Base-by-base conservation (phyloP, 495 filamentous ascomycete species). In the Cairneyella variabilis region DNA sequence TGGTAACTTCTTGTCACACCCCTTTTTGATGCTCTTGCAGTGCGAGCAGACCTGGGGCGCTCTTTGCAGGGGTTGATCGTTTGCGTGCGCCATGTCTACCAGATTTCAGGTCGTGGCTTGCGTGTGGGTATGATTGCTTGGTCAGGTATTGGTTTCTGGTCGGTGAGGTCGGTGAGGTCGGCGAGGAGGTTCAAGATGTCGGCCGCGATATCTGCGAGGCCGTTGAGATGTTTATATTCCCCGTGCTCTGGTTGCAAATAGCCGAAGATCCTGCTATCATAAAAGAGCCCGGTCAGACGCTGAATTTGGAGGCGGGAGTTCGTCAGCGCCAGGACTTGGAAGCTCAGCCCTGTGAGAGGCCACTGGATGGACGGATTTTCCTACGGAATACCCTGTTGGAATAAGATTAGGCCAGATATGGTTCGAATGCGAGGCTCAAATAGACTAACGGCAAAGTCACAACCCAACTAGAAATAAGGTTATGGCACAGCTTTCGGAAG, bases 21-120 rank as follows among this genome's bases (percentile, higher is more conserved):
- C 54, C 37, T 61, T 61, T 49, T 61, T 61, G 28, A 53, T 53
- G 32, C 43, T 61, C 34, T 61, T 61, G 27, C 58, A 61, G 39
- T 56, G 48, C 11, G 38, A 49, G 36, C 52, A 59, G 5, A 57
- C 58, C 27, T 61, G 57, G 8, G 64, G 63, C 5, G 48, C 57
- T 48, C 44, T 27, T 20, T 32, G 44, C 27, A 47, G 25, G 27
- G 22, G n/a, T 27, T 47, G 11, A 20, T 11, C 22, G 20, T 47
- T 27, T 11, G 44, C 44, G 2, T 47, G 44, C 27, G 44, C 44
- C 44, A 47, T 47, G 10, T 27, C 16, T 20, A 20, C 10, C 20
- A 30, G 16, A n/a, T 16, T 47, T 14, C 22, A n/a, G 27, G 7
- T 47, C 34, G 27, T 23, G 18, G 44, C 34, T 18, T 34, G 44